Conservation (phyloP, 495 filamentous ascomycete species). For the Hypoxylon fuscum region DNA sequence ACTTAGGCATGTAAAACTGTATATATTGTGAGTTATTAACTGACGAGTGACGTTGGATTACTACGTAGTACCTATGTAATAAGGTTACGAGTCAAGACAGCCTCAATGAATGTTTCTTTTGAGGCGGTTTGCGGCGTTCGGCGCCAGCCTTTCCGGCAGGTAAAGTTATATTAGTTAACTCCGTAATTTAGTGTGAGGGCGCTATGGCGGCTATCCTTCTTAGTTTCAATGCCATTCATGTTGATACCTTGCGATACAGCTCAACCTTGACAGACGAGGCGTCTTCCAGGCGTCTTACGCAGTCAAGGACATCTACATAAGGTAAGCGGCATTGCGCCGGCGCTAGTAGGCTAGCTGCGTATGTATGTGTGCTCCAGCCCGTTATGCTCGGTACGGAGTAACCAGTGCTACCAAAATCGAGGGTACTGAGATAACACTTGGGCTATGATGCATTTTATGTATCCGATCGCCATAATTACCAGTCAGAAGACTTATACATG, state of each 20-base stretch:
- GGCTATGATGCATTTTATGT: not conserved
- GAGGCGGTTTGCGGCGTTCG: slow-evolving; percentile 20
- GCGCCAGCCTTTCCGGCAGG: slow-evolving; percentile 16
- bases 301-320: not conserved
- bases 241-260: not conserved
- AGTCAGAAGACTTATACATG: not conserved
- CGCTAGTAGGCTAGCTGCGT: slow-evolving; percentile 33
- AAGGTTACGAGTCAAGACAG: slow-evolving; percentile 16
- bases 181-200: not conserved
- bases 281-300: not conserved
- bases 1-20: slow-evolving; percentile 1
- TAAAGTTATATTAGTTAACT: slow-evolving; percentile 16
- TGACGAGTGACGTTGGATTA: slow-evolving; percentile 5
- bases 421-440: slow-evolving; percentile 13
- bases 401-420: slow-evolving; percentile 14
- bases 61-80: not conserved
- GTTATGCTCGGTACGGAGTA: slow-evolving; percentile 29
- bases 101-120: slow-evolving; percentile 1
- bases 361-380: slow-evolving; percentile 21
- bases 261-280: not conserved
- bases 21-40: slow-evolving; percentile 12
- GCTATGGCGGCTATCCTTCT: too few relatives aligned
- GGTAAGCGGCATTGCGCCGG: slow-evolving; percentile 32
- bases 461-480: not conserved
- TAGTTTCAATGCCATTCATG: not conserved